Evolutionary conservation across 2,329 filamentous ascomycete genomes (phyloP).

Genomic region (Monosporascus sp.): DNA sequence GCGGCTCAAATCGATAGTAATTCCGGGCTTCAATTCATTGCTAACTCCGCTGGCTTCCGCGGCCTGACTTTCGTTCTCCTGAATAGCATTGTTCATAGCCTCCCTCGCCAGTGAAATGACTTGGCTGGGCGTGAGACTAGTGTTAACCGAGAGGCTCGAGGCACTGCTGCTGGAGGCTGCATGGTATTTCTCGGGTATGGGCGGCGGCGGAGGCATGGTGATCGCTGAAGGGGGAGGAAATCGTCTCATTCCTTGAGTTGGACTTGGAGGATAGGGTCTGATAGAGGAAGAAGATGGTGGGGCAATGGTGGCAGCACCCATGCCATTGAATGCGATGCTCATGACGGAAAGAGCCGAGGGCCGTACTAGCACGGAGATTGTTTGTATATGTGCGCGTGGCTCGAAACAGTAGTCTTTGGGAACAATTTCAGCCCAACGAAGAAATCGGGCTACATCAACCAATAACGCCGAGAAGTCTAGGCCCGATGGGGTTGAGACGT

Average conservation of each 20-base stretch:
- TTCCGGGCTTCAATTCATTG: constrained; percentile 60
- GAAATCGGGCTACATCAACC: background rate
- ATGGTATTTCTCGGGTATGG: constrained; percentile 44
- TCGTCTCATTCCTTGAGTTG: constrained; percentile 23
- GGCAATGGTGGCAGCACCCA: constrained; percentile 24
- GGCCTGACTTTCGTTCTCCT: constrained; percentile 59
- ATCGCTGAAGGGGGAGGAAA: constrained; percentile 19
- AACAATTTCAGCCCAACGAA: constrained; percentile 11
- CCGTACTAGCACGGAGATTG: background rate
- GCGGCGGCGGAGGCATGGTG: constrained; percentile 38
- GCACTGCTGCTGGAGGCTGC: constrained; percentile 24
- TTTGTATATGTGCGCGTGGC: constrained; percentile 6
- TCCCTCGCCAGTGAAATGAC: constrained; percentile 62
- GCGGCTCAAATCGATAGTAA: constrained; percentile 74
- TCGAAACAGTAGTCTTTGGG: constrained; percentile 9
- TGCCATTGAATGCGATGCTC: constrained; percentile 24
- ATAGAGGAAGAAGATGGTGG: constrained; percentile 19
- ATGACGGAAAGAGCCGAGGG: constrained; percentile 10
- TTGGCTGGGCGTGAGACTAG: constrained; percentile 54
- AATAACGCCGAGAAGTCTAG: background rate
- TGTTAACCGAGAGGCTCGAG: constrained; percentile 43
- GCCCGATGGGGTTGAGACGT: background rate
- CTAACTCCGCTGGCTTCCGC: constrained; percentile 55
- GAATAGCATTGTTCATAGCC: constrained; percentile 61
- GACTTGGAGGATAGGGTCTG: constrained; percentile 22